These are phyloP conservation scores for Suillus lakei DNA, from an alignment of 768 basidiomycete species.

Conservation along the genomic window DNA sequence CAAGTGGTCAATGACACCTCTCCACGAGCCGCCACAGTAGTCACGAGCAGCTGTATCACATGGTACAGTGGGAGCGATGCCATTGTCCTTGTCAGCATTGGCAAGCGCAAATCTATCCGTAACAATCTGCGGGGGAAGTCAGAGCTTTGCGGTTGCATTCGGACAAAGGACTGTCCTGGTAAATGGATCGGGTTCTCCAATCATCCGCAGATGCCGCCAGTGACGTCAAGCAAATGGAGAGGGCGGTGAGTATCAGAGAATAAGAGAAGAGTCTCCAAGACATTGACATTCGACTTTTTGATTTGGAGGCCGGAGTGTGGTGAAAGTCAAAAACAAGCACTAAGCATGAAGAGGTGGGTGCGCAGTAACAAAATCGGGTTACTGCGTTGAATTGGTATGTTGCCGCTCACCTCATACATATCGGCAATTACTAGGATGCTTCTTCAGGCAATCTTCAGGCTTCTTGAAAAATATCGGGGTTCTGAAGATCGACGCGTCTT, in stretches of 20 bases:
- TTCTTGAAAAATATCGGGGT: not conserved
- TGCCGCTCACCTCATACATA: slow-evolving; percentile 22
- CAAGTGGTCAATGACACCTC: slow-evolving; percentile 54
- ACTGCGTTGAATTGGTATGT: slow-evolving; percentile 13
- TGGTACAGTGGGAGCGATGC: slow-evolving; percentile 32
- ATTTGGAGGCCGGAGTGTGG: not conserved
- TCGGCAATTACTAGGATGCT: slow-evolving; percentile 23
- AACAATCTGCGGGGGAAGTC: slow-evolving; percentile 40
- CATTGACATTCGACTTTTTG: not conserved
- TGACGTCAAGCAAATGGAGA: slow-evolving; percentile 13
- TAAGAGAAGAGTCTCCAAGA: not conserved
- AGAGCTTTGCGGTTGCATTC: not conserved
- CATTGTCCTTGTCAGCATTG: slow-evolving; percentile 37
- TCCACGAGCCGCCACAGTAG: slow-evolving; percentile 65
- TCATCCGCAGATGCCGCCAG: slow-evolving; percentile 47
- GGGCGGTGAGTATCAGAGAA: slow-evolving; percentile 9
- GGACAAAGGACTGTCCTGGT: slow-evolving; percentile 44
- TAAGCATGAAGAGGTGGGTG: slow-evolving; percentile 5
- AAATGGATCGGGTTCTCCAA: slow-evolving; percentile 59
- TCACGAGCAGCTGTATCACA: slow-evolving; percentile 52
- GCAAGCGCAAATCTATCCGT: slow-evolving; percentile 67
- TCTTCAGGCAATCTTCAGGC: not conserved
- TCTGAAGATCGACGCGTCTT: not conserved
- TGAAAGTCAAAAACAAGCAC: slow-evolving; percentile 5
- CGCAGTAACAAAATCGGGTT: slow-evolving; percentile 8